phyloP scores from a whole-genome alignment of 306 rosid species.

The Sechiopsis laciniata region DNA sequence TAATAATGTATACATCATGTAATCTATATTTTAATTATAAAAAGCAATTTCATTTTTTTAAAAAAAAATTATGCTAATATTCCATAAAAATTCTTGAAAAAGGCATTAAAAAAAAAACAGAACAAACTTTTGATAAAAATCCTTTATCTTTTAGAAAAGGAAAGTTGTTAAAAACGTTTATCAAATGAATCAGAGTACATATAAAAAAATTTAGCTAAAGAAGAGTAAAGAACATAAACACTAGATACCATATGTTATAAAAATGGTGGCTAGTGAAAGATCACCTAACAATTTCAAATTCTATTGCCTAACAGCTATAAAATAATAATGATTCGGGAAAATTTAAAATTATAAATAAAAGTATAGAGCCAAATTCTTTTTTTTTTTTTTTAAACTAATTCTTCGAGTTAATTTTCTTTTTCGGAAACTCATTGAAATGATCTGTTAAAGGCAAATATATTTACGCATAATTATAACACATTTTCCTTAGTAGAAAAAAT shows the following conservation, averaged over 20 bases:
- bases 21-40: no score
- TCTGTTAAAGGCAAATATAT: background rate
- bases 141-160: background rate
- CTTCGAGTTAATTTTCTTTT: background rate
- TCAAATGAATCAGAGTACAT: background rate
- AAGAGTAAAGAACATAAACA: conserved; percentile 6
- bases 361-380: background rate
- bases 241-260: background rate
- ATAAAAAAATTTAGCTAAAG: background rate
- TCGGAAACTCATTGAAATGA: background rate
- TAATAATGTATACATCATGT: no score
- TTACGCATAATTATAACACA: background rate
- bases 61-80: background rate
- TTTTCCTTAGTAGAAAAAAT: conserved; percentile 5
- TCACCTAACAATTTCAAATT: background rate
- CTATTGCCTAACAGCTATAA: background rate
- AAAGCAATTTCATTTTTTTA: background rate
- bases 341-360: background rate
- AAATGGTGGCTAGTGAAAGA: background rate
- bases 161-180: background rate
- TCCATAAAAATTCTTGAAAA: background rate
- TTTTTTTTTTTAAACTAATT: background rate
- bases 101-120: background rate
- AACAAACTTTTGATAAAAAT: background rate
- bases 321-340: background rate